A percentile compares a stretch with the other conserved stretches of the same genome.
phyloP scores from a whole-genome alignment of 2,329 filamentous ascomycete genomes.

The Talaromyces albobiverticillius region DNA sequence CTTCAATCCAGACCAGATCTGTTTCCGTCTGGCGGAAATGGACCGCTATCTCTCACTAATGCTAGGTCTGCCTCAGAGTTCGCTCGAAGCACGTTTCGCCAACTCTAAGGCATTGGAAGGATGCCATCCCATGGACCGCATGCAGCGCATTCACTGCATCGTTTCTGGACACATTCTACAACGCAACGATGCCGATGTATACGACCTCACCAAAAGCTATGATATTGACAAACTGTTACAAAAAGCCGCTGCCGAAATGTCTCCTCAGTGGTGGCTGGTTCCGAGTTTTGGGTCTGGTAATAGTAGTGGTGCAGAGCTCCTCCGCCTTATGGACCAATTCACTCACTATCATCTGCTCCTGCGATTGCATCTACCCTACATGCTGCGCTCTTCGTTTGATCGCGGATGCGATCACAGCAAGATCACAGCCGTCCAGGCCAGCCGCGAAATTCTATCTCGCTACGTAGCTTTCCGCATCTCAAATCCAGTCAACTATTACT shows the following conservation, averaged over 20 bases:
- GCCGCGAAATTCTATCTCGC: constrained; percentile 50
- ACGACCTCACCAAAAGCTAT: constrained; percentile 42
- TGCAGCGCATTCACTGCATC: constrained; percentile 48
- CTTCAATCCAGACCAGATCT: constrained; percentile 31
- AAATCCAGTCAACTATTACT: constrained; percentile 38
- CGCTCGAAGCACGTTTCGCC: constrained; percentile 33
- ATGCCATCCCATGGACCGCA: constrained; percentile 40
- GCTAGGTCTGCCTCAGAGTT: constrained; percentile 38
- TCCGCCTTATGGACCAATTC: constrained; percentile 48
- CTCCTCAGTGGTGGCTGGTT: constrained; percentile 49
- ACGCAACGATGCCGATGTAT: constrained; percentile 39
- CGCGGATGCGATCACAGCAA: constrained; percentile 48
- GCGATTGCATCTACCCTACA: constrained; percentile 52
- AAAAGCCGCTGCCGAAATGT: constrained; percentile 41
- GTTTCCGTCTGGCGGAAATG: constrained; percentile 37
- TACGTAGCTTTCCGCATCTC: constrained; percentile 49
- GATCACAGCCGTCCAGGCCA: constrained; percentile 49
- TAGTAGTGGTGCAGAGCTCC: constrained; percentile 19
- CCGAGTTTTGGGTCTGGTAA: constrained; percentile 20
- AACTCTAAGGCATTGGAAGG: constrained; percentile 24
- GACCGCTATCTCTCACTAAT: constrained; percentile 43
- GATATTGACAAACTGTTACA: constrained; percentile 48
- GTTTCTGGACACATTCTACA: constrained; percentile 49
- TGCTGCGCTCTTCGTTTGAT: constrained; percentile 40
- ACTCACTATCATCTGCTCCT: constrained; percentile 52